Base-by-base conservation (phyloP, 108 stramenopile genomes). In the Pseudonitzschia multiseries region DNA sequence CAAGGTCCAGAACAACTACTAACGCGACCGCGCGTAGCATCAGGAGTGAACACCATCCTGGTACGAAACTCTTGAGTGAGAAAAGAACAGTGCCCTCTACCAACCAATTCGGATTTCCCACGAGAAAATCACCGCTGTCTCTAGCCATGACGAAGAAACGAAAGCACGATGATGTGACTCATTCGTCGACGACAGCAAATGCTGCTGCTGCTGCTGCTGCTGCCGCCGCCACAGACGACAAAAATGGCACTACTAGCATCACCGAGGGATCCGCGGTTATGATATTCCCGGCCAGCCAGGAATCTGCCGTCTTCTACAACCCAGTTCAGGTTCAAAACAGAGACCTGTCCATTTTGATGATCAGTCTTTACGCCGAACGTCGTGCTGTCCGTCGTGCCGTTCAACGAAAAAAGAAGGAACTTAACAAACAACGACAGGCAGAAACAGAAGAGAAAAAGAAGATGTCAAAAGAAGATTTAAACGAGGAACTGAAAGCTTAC, bases 291-390 rank as follows among this genome's bases (percentile, higher is more conserved):
- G 66, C 87, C 43, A 73, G 78, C 73, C 73, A 86, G 72, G 92
- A 87, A 79, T 78, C 82, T 48, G 80, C 86, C 29, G 98, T 98
- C 33, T 99, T 99, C 82, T 99, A 99, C 92, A 99, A 99, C 73
- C 95, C 94, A 24, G 98, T 98, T 10, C 99, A 99, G 84, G 97
- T 97, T 10, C 93, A 97, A 69, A 99, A 99, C 81, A 87, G 99
- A 9, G 99, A 99, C 78, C 79, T 99, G 27, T 86, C 83, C 27
- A 84, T 97, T 40, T 69, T 96, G 41, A 96, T 98, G 84, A 90
- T 99, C 51, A 76, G 84, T 33, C 73, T 95, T 63, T 93, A 88
- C 79, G 92, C 87, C 17, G 91, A 96, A 74, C 81, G 93, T 53
- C 81, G 95, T n/a, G 83, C 85, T 13, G 74, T 83, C 27, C 81